These are phyloP conservation scores for Talaromyces ruber DNA, from an alignment of 495 filamentous ascomycete species.

Conservation along the genomic window DNA sequence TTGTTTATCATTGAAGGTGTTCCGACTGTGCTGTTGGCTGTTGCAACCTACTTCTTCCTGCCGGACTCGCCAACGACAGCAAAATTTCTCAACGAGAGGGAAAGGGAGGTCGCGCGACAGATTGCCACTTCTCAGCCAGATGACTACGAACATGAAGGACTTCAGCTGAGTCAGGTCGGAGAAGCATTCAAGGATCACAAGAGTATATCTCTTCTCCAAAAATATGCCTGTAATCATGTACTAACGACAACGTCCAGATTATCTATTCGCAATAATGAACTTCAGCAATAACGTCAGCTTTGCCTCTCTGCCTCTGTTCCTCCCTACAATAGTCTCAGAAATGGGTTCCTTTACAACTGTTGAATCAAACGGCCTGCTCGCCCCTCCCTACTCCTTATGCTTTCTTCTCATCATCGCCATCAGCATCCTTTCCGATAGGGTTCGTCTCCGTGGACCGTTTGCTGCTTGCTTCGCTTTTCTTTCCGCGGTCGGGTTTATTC, in stretches of 20 bases:
- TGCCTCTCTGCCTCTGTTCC: constrained; percentile 21
- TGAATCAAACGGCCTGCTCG: constrained; percentile 22
- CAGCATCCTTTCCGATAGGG: constrained; percentile 16
- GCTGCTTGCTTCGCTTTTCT: constrained; percentile 15
- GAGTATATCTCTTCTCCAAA: constrained; percentile 7
- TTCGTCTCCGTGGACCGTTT: constrained; percentile 17
- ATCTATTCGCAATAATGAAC: constrained; percentile 18
- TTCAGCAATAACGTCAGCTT: constrained; percentile 23
- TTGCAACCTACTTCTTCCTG: too few relatives aligned
- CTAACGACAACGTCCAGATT: constrained; percentile 6
- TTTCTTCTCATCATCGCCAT: constrained; percentile 16
- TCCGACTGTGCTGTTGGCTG: too few relatives aligned
- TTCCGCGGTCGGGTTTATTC: constrained; percentile 19
- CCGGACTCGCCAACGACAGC: too few relatives aligned
- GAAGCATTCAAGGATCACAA: constrained; percentile 14
- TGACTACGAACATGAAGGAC: constrained; percentile 13
- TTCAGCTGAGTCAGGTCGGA: constrained; percentile 12
- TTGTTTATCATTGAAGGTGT: too few relatives aligned
- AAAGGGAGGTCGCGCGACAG: too few relatives aligned
- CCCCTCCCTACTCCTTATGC: constrained; percentile 23
- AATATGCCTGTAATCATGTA: background rate
- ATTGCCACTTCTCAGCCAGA: constrained; percentile 10
- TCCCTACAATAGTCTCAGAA: constrained; percentile 23
- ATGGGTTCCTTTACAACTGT: constrained; percentile 19
- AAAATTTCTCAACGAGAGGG: too few relatives aligned